Evolutionary conservation across 257 asterid species (phyloP).

Genomic region (Primulina eburnea): DNA sequence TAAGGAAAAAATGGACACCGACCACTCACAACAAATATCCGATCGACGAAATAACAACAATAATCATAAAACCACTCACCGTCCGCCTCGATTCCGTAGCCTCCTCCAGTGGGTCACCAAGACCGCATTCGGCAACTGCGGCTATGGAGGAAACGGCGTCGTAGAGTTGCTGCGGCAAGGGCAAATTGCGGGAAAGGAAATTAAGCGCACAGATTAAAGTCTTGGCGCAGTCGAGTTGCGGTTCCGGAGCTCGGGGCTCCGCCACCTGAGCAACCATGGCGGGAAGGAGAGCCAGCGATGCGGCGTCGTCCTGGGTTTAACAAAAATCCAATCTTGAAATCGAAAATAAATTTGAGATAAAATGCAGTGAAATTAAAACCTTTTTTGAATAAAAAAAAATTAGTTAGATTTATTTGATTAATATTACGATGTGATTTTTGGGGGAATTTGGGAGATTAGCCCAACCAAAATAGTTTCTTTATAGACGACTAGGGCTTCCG

Average conservation of each 20-base stretch:
- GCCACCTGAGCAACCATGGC: conserved; percentile 69
- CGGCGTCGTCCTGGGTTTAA: conserved; percentile 39
- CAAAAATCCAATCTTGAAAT: background rate
- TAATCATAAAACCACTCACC: conserved; percentile 29
- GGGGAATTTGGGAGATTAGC: too few species aligned
- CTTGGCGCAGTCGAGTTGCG: conserved; percentile 54
- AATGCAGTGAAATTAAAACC: too few species aligned
- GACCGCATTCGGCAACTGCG: conserved; percentile 18
- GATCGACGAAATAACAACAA: too few species aligned
- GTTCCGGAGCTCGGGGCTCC: conserved; percentile 39
- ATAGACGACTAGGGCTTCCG: too few species aligned
- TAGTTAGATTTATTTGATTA: too few species aligned
- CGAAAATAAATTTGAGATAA: too few species aligned
- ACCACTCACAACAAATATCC: background rate
- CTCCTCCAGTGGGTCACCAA: conserved; percentile 26
- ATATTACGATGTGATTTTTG: too few species aligned
- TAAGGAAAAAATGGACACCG: background rate
- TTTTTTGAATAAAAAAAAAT: too few species aligned
- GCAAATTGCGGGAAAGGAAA: conserved; percentile 85
- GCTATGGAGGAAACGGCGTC: conserved; percentile 79
- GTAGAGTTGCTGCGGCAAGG: conserved; percentile 75
- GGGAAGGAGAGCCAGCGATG: conserved; percentile 42
- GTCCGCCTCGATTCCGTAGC: conserved; percentile 6
- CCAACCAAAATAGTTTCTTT: too few species aligned
- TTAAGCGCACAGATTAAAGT: conserved; percentile 88